A percentile compares a stretch with the other conserved stretches of the same genome.
phyloP scores from a whole-genome alignment of 345 rosid species.

The Gynandropsis gynandra region DNA sequence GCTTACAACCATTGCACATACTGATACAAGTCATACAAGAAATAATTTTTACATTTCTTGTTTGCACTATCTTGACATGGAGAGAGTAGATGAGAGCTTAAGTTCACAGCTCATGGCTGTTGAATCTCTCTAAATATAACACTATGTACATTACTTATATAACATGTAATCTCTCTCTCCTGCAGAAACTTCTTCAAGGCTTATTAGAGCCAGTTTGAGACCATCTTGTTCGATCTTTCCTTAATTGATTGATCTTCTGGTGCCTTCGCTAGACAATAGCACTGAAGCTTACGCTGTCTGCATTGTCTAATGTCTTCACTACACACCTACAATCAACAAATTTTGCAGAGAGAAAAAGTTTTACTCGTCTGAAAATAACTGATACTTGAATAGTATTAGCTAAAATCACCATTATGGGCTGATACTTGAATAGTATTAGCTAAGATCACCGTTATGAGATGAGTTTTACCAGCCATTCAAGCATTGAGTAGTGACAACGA shows the following conservation, averaged over 20 bases:
- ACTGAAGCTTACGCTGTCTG: constrained; percentile 93
- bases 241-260: constrained; percentile 44
- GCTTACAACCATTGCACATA: no score
- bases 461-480: constrained; percentile 79
- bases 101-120: no score
- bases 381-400: no score
- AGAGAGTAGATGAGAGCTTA: no score
- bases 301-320: constrained; percentile 88
- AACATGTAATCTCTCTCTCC: constrained; percentile 5
- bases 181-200: constrained; percentile 6
- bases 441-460: neutral
- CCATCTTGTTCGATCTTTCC: constrained; percentile 45
- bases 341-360: no score
- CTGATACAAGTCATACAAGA: no score
- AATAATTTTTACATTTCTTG: no score
- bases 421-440: no score
- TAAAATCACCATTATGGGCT: no score
- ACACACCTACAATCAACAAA: constrained; percentile 56
- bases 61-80: no score
- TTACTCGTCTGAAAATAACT: no score
- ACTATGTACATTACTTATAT: neutral
- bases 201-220: constrained; percentile 53
- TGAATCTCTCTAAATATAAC: no score
- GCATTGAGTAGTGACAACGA: constrained; percentile 92
- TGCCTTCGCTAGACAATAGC: constrained; percentile 77